Evolutionary conservation across 208 protist genomes (phyloP), one percentile per base, ranked within the genome.

Genomic region (Strigomonas culicis): DNA sequence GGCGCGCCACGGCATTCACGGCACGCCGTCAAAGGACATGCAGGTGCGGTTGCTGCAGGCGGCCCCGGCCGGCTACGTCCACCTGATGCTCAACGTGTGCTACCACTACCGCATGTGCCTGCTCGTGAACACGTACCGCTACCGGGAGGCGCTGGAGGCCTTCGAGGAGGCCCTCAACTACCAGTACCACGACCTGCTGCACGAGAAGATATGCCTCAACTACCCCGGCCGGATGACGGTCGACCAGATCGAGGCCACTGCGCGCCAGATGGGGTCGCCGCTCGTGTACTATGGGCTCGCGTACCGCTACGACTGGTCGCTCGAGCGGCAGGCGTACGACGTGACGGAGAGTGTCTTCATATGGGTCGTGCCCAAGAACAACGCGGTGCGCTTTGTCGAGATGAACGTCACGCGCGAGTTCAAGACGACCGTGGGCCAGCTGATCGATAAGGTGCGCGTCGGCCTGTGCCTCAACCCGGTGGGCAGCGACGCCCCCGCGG

Each of bases 371-470:
- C 77, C 87, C 31, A 80, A 82, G 53, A 73, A 67, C 17, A 77
- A 74, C 58, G 86, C 94, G 61, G 86, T 96, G 79, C 85, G 86
- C 39, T 96, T 93, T 51, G 82, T 95, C 13, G 86, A 93, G 68
- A 68, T 96, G 15, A 86, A 88, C 74, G 70, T 97, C 36, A 88
- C 79, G 15, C 84, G 81, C 44, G 82, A 95, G 43, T 91, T 90
- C 55, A 77, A 84, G 61, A 80, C 77, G 27, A 86, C 88, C 13
- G 60, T 96, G 50, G 61, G 63, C 4, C 69, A 61, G 22, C 74
- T 93, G 21, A 41, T 97, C 15, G 52, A 66, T 13, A 57, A 67
- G 36, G 68, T 87, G 59, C 87, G 88, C 19, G 55, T 73, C 24
- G 77, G 68, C 1, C 75, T 97, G 21, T 71, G 79, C 57, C 52